Conservation (phyloP, 2,329 filamentous ascomycete species). For the Septoria petroselini region DNA sequence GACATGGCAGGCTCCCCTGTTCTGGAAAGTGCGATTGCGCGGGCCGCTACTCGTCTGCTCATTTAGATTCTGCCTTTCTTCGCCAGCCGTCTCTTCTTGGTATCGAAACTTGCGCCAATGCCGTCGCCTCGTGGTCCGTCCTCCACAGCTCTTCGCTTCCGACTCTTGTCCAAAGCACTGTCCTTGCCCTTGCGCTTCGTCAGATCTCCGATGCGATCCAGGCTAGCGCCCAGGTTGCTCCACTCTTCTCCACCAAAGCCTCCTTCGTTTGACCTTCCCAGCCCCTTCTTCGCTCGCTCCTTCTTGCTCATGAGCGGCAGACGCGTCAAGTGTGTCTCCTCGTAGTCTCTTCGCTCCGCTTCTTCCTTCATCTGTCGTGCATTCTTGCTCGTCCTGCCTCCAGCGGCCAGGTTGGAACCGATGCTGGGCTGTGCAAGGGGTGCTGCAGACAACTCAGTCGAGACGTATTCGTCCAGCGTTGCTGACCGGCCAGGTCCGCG, state of each 20-base stretch:
- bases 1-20: too few relatives aligned
- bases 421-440: conserved; percentile 86
- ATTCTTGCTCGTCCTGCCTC: conserved; percentile 76
- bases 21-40: too few relatives aligned
- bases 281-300: conserved; percentile 63
- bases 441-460: conserved; percentile 74
- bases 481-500: conserved; percentile 68
- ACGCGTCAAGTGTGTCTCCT: conserved; percentile 88
- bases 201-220: conserved; percentile 80
- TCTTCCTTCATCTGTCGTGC: conserved; percentile 72
- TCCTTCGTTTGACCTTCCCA: conserved; percentile 44
- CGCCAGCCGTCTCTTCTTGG: conserved; percentile 57
- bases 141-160: conserved; percentile 72
- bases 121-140: conserved; percentile 67
- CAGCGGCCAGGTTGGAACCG: conserved; percentile 75
- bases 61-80: conserved; percentile 41
- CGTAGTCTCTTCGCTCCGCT: conserved; percentile 76
- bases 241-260: conserved; percentile 93
- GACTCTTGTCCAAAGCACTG: conserved; percentile 72
- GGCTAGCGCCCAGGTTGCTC: conserved; percentile 76
- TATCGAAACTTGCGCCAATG: conserved; percentile 72
- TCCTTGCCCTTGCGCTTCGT: conserved; percentile 66
- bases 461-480: conserved; percentile 88
- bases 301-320: conserved; percentile 86
- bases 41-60: neutral